These are phyloP conservation scores for Eimeria maxima DNA, from an alignment of 169 alveolate species.

Conservation along the genomic window DNA sequence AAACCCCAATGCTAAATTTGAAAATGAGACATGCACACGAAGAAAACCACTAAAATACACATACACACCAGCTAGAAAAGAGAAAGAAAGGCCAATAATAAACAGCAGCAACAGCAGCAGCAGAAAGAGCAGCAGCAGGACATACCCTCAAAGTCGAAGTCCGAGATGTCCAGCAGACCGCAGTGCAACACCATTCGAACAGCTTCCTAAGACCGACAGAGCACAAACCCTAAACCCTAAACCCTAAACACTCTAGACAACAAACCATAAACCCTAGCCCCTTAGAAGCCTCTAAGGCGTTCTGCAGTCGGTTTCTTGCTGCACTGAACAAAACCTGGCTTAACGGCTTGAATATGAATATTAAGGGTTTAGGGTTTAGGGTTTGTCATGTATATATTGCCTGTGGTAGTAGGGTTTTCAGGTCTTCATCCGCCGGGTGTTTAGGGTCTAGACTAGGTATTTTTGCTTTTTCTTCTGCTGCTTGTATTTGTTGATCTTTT, in stretches of 20 bases:
- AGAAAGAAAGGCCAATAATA: not conserved
- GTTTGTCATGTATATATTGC: not conserved
- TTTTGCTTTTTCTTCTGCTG: slow-evolving; percentile 22
- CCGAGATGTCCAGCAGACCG: slow-evolving; percentile 36
- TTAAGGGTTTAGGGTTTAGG: not conserved
- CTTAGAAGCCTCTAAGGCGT: too few relatives aligned
- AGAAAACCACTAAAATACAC: not conserved
- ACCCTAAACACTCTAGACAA: not conserved
- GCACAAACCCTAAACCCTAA: slow-evolving; percentile 40
- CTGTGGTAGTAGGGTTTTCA: slow-evolving; percentile 22
- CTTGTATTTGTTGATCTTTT: not conserved
- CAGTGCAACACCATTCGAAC: slow-evolving; percentile 48
- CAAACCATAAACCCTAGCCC: not conserved
- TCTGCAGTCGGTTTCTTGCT: not conserved
- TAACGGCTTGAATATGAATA: not conserved
- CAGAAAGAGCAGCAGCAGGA: not conserved
- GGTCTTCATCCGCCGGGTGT: not conserved
- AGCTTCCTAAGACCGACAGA: not conserved
- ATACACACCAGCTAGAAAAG: not conserved
- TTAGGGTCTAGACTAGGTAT: not conserved
- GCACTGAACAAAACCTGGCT: not conserved
- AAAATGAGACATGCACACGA: not conserved
- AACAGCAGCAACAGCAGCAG: not conserved
- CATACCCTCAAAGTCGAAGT: slow-evolving; percentile 20
- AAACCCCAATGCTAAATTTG: not conserved